Base-by-base conservation (phyloP, 2,329 filamentous ascomycete species). In the Stemphylium lycopersici region DNA sequence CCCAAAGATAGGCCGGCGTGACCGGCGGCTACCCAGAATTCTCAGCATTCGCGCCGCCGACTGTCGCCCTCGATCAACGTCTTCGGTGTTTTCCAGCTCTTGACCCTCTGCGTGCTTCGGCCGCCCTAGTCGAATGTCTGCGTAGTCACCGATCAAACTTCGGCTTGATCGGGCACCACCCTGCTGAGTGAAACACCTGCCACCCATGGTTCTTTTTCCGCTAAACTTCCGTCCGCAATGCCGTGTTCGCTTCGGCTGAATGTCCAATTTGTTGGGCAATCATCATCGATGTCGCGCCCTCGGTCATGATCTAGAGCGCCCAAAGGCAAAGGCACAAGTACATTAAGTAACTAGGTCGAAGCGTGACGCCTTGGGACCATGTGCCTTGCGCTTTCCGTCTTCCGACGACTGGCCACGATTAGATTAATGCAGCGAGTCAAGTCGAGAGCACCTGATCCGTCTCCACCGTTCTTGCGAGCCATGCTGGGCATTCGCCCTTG, bases 391-490 rank as follows among this genome's bases (percentile, higher is more conserved):
- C 51, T 41, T 49, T 54, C 45, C 51, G 51, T 42, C 51, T 48
- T 41, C 48, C 41, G 52, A 46, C 47, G 42, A 50, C 51, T 54
- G 55, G 51, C 31, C 53, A 58, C 53, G 51, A 43, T 62, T 59
- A 59, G 59, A 62, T 55, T 55, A 49, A 52, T 45, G 56, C 48
- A 55, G 52, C 61, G 60, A 55, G 56, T 55, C 59, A 61, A 55
- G 48, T 49, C 47, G 45, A 52, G 47, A 36, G 54, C 61, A 62
- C 56, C 59, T 64, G 61, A 64, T 52, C 47, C 46, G 50, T 52
- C 58, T 51, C 55, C 53, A 59, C 60, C 52, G 43, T 61, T 51
- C 50, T 59, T 57, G 50, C 55, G 38, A 50, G 43, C 47, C 48
- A 55, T 57, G 58, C 58, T 43, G 44, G 48, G 50, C 34, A 43